Conservation (phyloP, 1,139 yeast genomes). For the Pichia sp. region DNA sequence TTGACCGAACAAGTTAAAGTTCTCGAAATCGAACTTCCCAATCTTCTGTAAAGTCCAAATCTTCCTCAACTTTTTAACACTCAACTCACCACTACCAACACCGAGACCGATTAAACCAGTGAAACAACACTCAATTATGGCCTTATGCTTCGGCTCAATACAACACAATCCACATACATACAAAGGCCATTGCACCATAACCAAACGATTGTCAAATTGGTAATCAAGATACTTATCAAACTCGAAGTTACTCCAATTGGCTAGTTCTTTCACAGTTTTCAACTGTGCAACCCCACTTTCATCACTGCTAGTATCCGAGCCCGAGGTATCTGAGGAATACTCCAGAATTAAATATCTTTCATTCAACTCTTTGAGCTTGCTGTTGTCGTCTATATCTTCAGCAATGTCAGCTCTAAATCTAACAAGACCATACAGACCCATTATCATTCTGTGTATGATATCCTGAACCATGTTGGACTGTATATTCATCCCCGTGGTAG, state of each 20-base stretch:
- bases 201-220: constrained; percentile 30
- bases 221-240: constrained; percentile 24
- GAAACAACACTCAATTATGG: constrained; percentile 28
- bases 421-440: constrained; percentile 24
- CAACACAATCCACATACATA: constrained; percentile 31
- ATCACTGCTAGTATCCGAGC: constrained; percentile 2
- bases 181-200: constrained; percentile 35
- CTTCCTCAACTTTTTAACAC: constrained; percentile 26
- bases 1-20: constrained; percentile 21
- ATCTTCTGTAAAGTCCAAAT: constrained; percentile 38
- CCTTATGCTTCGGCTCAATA: constrained; percentile 25
- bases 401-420: constrained; percentile 16
- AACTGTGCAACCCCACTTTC: neutral
- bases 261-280: constrained; percentile 1
- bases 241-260: constrained; percentile 13
- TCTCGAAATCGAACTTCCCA: constrained; percentile 37
- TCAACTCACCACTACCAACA: constrained; percentile 31
- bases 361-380: constrained; percentile 1
- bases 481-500: constrained; percentile 28
- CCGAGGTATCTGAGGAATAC: neutral
- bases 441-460: constrained; percentile 33
- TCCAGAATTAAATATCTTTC: constrained; percentile 4
- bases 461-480: constrained; percentile 34
- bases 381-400: constrained; percentile 10
- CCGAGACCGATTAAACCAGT: constrained; percentile 28